Evolutionary conservation across 179 eudicot species (phyloP).

Genomic region (Camellia oleifera): DNA sequence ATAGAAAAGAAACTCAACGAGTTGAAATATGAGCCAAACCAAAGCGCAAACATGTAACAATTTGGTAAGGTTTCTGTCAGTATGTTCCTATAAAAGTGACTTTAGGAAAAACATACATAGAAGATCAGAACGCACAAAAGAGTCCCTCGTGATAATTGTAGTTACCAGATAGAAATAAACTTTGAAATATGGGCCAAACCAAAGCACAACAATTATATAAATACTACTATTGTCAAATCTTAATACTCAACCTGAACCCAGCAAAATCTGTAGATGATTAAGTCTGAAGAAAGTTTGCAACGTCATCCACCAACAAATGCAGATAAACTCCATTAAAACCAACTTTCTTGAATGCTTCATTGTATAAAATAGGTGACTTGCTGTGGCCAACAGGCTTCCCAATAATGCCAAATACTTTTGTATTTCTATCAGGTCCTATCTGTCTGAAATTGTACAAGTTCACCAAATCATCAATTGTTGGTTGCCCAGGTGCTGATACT

Average conservation of each 20-base stretch:
- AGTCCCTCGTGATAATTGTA: too few relatives aligned
- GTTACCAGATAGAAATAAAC: too few relatives aligned
- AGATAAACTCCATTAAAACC: slow-evolving; percentile 80
- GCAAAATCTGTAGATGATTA: slow-evolving; percentile 83
- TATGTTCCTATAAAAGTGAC: too few relatives aligned
- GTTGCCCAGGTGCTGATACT: slow-evolving; percentile 96
- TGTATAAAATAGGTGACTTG: slow-evolving; percentile 78
- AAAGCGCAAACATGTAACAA: background rate
- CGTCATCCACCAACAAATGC: slow-evolving; percentile 80
- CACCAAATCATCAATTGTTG: slow-evolving; percentile 67
- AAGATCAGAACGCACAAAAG: too few relatives aligned
- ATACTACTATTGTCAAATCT: background rate
- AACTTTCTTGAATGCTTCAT: slow-evolving; percentile 63
- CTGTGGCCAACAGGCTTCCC: slow-evolving; percentile 96
- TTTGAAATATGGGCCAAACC: too few relatives aligned
- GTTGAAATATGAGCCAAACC: background rate
- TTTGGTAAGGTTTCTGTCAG: too few relatives aligned
- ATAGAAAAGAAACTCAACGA: background rate
- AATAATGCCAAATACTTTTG: slow-evolving; percentile 82
- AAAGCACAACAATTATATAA: background rate
- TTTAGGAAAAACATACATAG: too few relatives aligned
- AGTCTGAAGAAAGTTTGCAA: slow-evolving; percentile 56
- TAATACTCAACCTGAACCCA: slow-evolving; percentile 76
- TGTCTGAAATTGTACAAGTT: slow-evolving; percentile 76
- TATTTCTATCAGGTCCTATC: slow-evolving; percentile 53